phyloP scores from a whole-genome alignment of 208 protist genomes.

The Leishmania tropica region DNA sequence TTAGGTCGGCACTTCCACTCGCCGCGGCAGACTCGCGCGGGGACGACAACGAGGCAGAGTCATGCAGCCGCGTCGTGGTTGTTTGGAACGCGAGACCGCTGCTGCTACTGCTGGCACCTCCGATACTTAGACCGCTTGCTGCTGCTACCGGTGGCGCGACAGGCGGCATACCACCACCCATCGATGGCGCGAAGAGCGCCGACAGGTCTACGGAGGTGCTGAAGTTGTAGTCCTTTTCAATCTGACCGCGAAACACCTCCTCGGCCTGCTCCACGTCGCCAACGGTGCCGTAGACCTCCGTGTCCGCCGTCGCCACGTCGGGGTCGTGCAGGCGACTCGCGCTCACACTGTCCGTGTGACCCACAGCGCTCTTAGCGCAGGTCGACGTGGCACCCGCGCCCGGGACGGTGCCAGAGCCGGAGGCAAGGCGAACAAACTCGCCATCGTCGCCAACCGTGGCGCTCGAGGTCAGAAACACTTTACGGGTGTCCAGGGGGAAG shows the following conservation, averaged over 20 bases:
- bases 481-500: constrained; percentile 17
- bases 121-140: background rate
- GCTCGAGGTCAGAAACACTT: constrained; percentile 19
- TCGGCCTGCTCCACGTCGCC: constrained; percentile 68
- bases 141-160: constrained; percentile 1
- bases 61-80: background rate
- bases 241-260: constrained; percentile 74
- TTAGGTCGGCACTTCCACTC: background rate
- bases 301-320: constrained; percentile 36
- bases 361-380: background rate
- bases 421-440: constrained; percentile 3
- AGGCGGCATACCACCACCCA: background rate
- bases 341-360: background rate
- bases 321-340: background rate
- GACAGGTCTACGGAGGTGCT: constrained; percentile 47
- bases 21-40: background rate
- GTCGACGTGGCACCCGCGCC: background rate
- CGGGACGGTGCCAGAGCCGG: background rate
- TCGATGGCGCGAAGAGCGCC: constrained; percentile 19
- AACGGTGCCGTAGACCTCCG: constrained; percentile 56
- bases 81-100: background rate
- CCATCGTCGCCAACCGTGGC: background rate
- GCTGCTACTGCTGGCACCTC: background rate
- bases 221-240: constrained; percentile 82
- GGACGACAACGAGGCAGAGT: constrained; percentile 1